A percentile compares a stretch with the other conserved stretches of the same genome.
Conservation (phyloP, 345 rosid genomes). For the Melaleuca quinquenervia region DNA sequence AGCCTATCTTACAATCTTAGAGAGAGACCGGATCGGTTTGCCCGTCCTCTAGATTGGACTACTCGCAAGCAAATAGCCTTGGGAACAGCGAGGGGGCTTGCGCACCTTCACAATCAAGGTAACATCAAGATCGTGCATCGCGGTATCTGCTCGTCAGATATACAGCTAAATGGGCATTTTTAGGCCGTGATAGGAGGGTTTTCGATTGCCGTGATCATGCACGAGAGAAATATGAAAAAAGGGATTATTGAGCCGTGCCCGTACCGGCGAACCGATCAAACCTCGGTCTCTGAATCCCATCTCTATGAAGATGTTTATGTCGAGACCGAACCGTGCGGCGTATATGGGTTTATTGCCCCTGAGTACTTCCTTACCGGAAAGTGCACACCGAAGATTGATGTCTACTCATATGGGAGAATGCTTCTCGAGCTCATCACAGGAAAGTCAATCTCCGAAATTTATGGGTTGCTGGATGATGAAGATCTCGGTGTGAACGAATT, state of each 20-base stretch:
- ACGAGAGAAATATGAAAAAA: background rate
- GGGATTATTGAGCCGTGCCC: background rate
- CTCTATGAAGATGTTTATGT: background rate
- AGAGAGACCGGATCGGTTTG: background rate
- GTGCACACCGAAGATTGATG: background rate
- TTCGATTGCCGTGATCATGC: accelerated
- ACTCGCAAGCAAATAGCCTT: background rate
- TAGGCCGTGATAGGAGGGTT: background rate
- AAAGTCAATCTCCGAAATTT: background rate
- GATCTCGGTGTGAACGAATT: background rate
- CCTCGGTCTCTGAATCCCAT: background rate
- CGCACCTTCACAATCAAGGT: background rate
- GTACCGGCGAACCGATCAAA: background rate
- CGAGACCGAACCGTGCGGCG: no score
- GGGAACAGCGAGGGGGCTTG: background rate
- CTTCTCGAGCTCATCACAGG: background rate
- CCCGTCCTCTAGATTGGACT: background rate
- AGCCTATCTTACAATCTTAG: background rate
- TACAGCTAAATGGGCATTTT: background rate
- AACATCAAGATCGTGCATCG: background rate
- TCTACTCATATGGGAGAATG: background rate
- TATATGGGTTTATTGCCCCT: no score
- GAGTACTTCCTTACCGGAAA: background rate
- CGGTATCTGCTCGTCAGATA: background rate
- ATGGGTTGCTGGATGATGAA: no score